Percentiles rank a stretch among this genome's conserved stretches.
Conservation (phyloP, 768 basidiomycete genomes). For the Suillus subalutaceus region DNA sequence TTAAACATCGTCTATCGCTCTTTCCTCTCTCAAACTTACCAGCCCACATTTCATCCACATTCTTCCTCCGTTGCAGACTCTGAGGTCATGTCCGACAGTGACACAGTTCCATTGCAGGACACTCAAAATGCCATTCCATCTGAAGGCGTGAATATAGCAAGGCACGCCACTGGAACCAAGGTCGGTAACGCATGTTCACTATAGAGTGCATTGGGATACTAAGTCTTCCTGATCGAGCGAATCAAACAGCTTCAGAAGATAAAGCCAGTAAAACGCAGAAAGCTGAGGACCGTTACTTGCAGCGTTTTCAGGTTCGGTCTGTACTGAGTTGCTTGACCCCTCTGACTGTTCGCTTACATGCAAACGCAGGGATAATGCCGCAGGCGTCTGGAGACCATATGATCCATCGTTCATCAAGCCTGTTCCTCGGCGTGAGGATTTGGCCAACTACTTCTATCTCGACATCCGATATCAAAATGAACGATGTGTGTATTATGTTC, state of each 20-base stretch:
- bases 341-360: not conserved
- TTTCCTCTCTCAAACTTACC: not conserved
- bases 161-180: not conserved
- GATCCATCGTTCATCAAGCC: constrained; percentile 14
- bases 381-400: not conserved
- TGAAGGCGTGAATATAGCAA: not conserved
- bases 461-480: not conserved
- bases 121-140: not conserved
- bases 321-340: not conserved
- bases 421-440: constrained; percentile 16
- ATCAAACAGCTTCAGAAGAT: not conserved
- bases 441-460: constrained; percentile 24
- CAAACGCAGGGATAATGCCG: not conserved
- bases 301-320: not conserved
- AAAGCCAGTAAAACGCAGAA: not conserved
- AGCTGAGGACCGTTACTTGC: not conserved
- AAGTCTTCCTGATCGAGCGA: not conserved
- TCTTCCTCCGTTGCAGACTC: not conserved
- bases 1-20: not conserved
- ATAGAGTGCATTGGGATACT: not conserved
- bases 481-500: not conserved
- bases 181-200: not conserved
- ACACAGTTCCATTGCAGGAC: not conserved
- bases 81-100: not conserved
- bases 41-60: not conserved